Evolutionary conservation across 805 yeast species (phyloP).

Genomic region (Candida ulmi): DNA sequence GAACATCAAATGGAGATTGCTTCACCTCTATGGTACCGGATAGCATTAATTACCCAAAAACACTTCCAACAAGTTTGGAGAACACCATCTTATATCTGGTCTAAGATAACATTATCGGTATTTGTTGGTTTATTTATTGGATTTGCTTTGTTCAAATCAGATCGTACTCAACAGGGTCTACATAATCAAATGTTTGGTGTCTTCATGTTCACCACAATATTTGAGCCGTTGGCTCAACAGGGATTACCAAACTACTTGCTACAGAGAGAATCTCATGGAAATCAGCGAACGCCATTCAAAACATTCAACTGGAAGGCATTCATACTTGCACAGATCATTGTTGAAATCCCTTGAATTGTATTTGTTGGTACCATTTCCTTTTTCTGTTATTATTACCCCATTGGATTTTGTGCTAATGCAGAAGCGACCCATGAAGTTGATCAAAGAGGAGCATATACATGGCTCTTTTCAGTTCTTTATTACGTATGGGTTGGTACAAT

Average conservation of each 20-base stretch:
- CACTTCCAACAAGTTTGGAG: conserved; percentile 60
- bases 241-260: conserved; percentile 53
- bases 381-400: conserved; percentile 45
- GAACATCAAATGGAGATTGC: conserved; percentile 37
- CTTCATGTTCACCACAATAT: conserved; percentile 48
- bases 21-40: conserved; percentile 35
- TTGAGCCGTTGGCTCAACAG: conserved; percentile 55
- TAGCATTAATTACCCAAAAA: conserved; percentile 40
- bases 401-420: conserved; percentile 56
- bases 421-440: conserved; percentile 36
- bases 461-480: conserved; percentile 43
- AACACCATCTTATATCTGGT: conserved; percentile 55
- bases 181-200: conserved; percentile 58
- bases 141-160: conserved; percentile 61
- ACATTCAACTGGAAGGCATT: conserved; percentile 66
- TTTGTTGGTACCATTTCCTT: conserved; percentile 37
- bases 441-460: conserved; percentile 1
- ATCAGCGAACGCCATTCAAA: conserved; percentile 71
- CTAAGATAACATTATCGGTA: conserved; percentile 45
- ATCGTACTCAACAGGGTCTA: conserved; percentile 55
- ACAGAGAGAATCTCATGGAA: conserved; percentile 61
- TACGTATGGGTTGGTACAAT: conserved; percentile 46
- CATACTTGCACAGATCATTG: conserved; percentile 35
- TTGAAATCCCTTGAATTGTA: conserved; percentile 44
- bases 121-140: conserved; percentile 59